Base-by-base conservation (phyloP, 495 filamentous ascomycete species). In the Jackrogersella multiformis region DNA sequence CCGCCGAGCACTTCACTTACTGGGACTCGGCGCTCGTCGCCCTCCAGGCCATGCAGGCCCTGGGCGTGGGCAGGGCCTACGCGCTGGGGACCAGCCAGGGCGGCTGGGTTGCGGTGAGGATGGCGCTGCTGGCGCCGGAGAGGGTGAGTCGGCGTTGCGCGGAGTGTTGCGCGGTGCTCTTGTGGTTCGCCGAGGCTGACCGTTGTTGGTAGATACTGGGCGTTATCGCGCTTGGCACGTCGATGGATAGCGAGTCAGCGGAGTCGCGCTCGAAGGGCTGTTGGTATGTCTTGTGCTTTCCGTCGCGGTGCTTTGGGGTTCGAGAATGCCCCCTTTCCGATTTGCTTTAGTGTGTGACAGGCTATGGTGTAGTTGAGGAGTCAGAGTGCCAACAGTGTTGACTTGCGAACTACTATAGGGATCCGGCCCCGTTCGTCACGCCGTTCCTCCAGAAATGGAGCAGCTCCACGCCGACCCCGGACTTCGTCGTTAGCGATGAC, bases 71-170 rank as follows among this genome's bases (percentile, higher is more conserved):
- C 18, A 83, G 84, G 69, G 84, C 82, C 7, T 89, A 86, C 60
- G 80, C 80, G 0, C 68, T 89, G 6, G 87, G 88, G 4, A 88
- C 86, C 0, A 86, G 83, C 61, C 87, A 90, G 68, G 88, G 88
- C 1, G 87, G 86, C 0, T 90, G 84, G 85, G 82, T 90, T 9
- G 82, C 81, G 0, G 77, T 79, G 4, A 71, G 83, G 36, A 89
- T 90, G 87, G 86, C 85, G 0, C 52, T 89, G 28, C 61, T 89
- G 41, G 80, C 80, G 5, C 87, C 87, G 0, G 83, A 88, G n/a
- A 86, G 73, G 79, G 67, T 70, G 52, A 49, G 57, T 61, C n/a
- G 12, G 5, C 13, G 18, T 1, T 48, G 3, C 4, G 5, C 16
- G 18, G 2, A 21, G 56, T 32, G 5, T 1, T 2, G 16, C 34